Evolutionary conservation across 73 alveolate genomes (phyloP), one percentile per base, ranked within the genome.

Genomic region (Halteria grandinella): DNA sequence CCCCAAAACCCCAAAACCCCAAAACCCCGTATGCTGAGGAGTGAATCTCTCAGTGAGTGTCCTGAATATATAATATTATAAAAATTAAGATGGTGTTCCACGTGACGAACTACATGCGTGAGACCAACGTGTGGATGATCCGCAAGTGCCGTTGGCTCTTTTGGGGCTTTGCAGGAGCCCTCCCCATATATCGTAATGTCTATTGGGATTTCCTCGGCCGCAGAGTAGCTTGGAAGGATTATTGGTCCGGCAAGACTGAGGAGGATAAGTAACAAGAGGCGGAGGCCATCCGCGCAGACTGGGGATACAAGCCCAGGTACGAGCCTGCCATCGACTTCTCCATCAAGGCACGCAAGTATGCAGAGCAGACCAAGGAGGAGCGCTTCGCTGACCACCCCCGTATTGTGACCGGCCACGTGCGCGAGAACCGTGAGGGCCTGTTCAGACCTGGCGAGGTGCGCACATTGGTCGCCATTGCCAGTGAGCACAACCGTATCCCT

Each of bases 91-190:
- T 82, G 91, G 91, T 82, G 63, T 82, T 41, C 75, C 91, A 82
- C 58, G 40, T 82, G 40, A 72, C 91, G 17, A 82, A 82, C 82
- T 82, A 55, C 70, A 82, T 82, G 91, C n/a, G 91, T 17, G 91
- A 82, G 81, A 82, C 91, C 71, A 82, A 82, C 79, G 91, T 82
- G 32, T 82, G 91, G 91, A 82, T 82, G 91, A 82, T 82, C 87
- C 83, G 92, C 69, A 74, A 74, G 37, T 50, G 43, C 84, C 74
- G 92, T 55, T 83, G 92, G 92, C 0, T 83, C 34, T 77, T 83
- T n/a, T 83, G 92, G 92, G 87, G 87, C 15, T 57, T 57, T 40
- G 85, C 60, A 15, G 44, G 72, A 21, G 58, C 50, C 41, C 33
- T 73, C 57, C 87, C 92, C 2, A 6, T 83, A 28, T 83, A 83